These are phyloP conservation scores for Flaveria robusta DNA, from an alignment of 129 eudicot genomes.

Conservation along the genomic window DNA sequence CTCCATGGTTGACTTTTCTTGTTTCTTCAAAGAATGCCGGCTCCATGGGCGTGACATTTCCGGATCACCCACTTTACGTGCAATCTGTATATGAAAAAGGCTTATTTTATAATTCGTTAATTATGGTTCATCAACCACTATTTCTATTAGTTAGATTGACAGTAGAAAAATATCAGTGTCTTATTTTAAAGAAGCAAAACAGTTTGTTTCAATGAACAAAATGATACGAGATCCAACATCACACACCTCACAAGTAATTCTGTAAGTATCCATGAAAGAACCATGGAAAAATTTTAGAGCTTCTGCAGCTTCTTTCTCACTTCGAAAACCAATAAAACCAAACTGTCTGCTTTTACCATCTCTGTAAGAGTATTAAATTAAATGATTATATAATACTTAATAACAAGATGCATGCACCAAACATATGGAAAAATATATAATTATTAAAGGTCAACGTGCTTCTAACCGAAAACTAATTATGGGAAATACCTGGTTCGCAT, in stretches of 20 bases:
- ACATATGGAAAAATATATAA: not conserved
- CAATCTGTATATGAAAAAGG: conserved; percentile 52
- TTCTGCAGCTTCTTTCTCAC: conserved; percentile 79
- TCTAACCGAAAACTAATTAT: not conserved
- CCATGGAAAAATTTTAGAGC: conserved; percentile 78
- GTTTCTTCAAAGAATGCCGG: conserved; percentile 62
- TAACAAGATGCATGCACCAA: not conserved
- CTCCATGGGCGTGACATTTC: conserved; percentile 93
- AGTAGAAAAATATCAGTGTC: not conserved
- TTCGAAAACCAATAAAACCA: conserved; percentile 92
- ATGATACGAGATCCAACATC: not conserved
- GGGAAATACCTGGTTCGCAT: conserved; percentile 70
- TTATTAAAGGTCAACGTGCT: not conserved
- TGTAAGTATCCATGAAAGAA: conserved; percentile 76
- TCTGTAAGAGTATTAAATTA: conserved; percentile 45
- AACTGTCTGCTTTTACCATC: conserved; percentile 98
- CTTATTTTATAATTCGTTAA: not conserved
- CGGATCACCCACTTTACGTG: conserved; percentile 80
- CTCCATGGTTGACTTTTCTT: conserved; percentile 47
- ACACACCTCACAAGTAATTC: conserved; percentile 84
- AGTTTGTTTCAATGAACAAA: not conserved
- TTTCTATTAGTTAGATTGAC: conserved; percentile 5
- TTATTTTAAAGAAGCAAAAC: conserved; percentile 1
- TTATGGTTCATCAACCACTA: not conserved
- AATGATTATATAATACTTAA: conserved; percentile 9